Evolutionary conservation across 2,329 filamentous ascomycete genomes (phyloP).

Genomic region (Aspergillus fumigatiaffinis): DNA sequence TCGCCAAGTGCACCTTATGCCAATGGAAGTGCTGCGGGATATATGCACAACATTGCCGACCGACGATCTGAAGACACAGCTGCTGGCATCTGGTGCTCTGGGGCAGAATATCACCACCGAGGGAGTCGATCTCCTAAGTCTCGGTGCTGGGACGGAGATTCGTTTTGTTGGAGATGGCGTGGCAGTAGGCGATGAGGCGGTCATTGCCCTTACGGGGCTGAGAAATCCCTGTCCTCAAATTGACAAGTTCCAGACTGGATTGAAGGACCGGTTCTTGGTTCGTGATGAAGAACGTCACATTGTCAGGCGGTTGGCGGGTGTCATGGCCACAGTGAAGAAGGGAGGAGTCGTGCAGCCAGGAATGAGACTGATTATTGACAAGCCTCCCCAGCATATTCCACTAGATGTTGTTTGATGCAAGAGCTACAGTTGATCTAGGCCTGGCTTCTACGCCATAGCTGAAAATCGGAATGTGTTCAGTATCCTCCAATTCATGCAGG

Average conservation of each 20-base stretch:
- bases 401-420: background rate
- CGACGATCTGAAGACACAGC: background rate
- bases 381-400: background rate
- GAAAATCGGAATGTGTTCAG: no score
- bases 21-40: constrained; percentile 1
- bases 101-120: constrained; percentile 12
- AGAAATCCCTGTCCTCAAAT: constrained; percentile 8
- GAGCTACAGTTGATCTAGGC: no score
- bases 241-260: constrained; percentile 2
- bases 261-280: constrained; percentile 9
- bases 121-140: constrained; percentile 6
- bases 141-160: constrained; percentile 4
- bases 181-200: background rate
- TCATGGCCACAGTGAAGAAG: constrained; percentile 11
- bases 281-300: constrained; percentile 3
- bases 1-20: constrained; percentile 11
- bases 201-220: constrained; percentile 5
- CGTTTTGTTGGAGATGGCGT: constrained; percentile 2
- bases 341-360: constrained; percentile 9
- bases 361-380: constrained; percentile 1
- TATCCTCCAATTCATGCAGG: no score
- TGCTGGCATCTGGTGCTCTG: background rate
- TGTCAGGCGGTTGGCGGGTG: constrained; percentile 8
- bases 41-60: background rate
- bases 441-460: background rate